Base-by-base conservation (phyloP, 345 rosid genomes). In the Euphorbia pulcherrima region DNA sequence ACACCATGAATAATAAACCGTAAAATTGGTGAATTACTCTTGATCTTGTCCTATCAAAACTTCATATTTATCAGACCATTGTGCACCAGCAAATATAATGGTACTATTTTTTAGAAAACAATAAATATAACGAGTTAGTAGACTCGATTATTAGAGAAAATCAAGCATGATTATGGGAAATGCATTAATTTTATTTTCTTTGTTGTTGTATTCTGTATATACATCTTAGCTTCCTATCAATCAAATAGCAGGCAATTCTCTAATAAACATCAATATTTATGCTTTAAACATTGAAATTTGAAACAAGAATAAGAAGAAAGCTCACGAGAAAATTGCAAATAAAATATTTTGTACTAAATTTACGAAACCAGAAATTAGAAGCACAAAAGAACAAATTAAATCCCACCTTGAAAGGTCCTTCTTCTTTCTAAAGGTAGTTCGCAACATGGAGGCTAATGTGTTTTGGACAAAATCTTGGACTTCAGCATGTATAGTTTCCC, bases 381-480 rank as follows among this genome's bases (percentile, higher is more conserved):
- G 58, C 50, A 39, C 62, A 29, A 14, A 33, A 24, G 6, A 59
- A 62, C 57, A 73, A 69, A 66, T 60, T 61, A 68, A 71, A 28
- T 8, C 76, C 51, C 75, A 85, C 99, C 99, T 87, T 23, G 97
- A 89, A 61, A 92, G 89, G 74, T 90, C 97, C 74, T 92, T 94
- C 87, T 94, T 94, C 83, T 88, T 94, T 69, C 97, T 79, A 74
- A 92, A 94, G 64, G 96, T 89, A 68, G 99, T 92, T 68, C 89
- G 86, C 82, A 94, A 73, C 99, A 94, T 94, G 26, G 84, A 84
- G 67, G 99, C 99, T 80, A 94, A 77, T 23, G 92, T 94, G 81
- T 92, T 92, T 71, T 94, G 99, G 68, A 94, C 97, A 84, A 92
- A 94, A 81, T 94, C 97, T 83, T 94, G 99, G 74, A 94, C 97